phyloP scores from a whole-genome alignment of 331 rosid genomes.

The Quercus tomentella region DNA sequence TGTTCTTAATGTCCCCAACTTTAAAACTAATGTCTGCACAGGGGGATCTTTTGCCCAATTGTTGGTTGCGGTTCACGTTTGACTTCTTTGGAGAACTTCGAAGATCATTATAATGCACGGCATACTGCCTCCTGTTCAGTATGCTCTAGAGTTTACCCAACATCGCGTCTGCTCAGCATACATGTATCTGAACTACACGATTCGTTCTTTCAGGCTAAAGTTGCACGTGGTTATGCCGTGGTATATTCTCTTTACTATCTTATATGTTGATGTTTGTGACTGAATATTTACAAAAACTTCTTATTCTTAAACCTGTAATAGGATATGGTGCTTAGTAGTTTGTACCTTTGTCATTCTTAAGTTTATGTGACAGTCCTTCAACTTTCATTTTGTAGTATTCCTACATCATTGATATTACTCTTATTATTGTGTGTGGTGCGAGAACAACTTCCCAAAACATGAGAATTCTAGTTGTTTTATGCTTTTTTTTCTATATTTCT shows the following conservation, averaged over 20 bases:
- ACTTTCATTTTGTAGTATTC: neutral
- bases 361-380: neutral
- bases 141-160: constrained; percentile 86
- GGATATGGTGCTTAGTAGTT: neutral
- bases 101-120: constrained; percentile 84
- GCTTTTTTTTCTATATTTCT: neutral
- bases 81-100: constrained; percentile 75
- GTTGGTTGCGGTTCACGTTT: constrained; percentile 76
- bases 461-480: neutral
- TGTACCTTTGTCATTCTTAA: neutral
- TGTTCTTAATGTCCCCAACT: constrained; percentile 4
- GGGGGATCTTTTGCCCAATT: constrained; percentile 75
- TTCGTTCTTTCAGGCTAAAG: constrained; percentile 94
- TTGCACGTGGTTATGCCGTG: constrained; percentile 80
- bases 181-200: constrained; percentile 92
- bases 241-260: constrained; percentile 27
- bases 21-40: constrained; percentile 22
- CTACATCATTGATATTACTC: neutral
- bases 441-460: neutral
- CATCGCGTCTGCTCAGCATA: constrained; percentile 70
- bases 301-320: neutral
- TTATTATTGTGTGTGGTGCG: neutral
- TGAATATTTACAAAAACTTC: neutral
- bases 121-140: constrained; percentile 85
- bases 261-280: neutral